Conservation (phyloP, 148 eudicot species). For the Cornus controversa region DNA sequence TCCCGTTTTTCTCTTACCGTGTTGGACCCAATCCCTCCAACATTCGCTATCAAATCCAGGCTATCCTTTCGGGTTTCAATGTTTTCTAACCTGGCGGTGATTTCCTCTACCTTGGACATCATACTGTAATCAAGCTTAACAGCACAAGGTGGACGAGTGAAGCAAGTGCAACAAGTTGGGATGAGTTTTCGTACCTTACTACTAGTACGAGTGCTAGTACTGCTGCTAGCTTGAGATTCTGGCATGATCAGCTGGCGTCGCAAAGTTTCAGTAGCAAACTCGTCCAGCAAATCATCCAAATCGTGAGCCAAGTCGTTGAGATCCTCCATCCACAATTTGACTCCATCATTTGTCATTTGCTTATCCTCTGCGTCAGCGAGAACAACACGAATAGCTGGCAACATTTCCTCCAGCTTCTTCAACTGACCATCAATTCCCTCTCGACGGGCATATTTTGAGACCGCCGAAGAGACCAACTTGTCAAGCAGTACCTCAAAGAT, state of each 20-base stretch:
- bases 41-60: slow-evolving; percentile 1
- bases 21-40: neutral
- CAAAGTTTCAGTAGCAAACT: slow-evolving; percentile 14
- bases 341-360: neutral
- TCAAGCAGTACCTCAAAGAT: slow-evolving; percentile 12
- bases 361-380: slow-evolving; percentile 22
- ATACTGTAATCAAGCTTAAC: neutral
- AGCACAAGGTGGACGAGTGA: neutral
- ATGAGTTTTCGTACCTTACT: neutral
- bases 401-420: neutral
- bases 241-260: neutral
- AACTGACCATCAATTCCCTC: neutral
- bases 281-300: slow-evolving; percentile 25
- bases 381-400: neutral
- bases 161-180: no score
- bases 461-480: slow-evolving; percentile 5
- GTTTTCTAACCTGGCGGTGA: slow-evolving; percentile 16
- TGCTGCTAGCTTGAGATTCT: neutral
- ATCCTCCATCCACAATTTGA: slow-evolving; percentile 22
- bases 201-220: slow-evolving; percentile 5
- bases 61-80: neutral
- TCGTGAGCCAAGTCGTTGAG: slow-evolving; percentile 25
- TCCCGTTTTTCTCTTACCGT: neutral
- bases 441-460: neutral
- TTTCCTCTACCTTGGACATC: slow-evolving; percentile 9